A percentile compares a stretch with the other conserved stretches of the same genome.
These are phyloP conservation scores for Epichloe typhina DNA, from an alignment of 2,329 filamentous ascomycete species.

Conservation along the genomic window DNA sequence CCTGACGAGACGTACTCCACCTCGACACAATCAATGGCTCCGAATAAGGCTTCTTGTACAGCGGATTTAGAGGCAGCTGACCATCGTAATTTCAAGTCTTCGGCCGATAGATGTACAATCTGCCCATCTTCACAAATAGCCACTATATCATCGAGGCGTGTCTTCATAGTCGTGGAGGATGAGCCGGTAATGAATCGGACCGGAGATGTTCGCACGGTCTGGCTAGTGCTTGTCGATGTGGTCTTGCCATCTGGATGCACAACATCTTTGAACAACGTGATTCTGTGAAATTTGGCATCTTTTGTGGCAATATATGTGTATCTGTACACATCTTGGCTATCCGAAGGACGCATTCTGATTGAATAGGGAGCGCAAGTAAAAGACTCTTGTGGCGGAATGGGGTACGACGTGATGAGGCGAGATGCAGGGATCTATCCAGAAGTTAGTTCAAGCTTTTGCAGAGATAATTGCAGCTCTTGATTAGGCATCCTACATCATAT, in stretches of 20 bases:
- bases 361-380: slow-evolving; percentile 52
- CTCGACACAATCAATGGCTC: slow-evolving; percentile 23
- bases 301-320: slow-evolving; percentile 49
- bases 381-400: slow-evolving; percentile 49
- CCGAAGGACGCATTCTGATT: slow-evolving; percentile 36
- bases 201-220: slow-evolving; percentile 26
- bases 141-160: slow-evolving; percentile 29
- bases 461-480: too few relatives aligned
- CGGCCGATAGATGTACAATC: slow-evolving; percentile 45
- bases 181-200: slow-evolving; percentile 23
- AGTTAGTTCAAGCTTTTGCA: slow-evolving; percentile 1
- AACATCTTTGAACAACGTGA: slow-evolving; percentile 47
- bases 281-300: slow-evolving; percentile 32
- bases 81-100: slow-evolving; percentile 27
- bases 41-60: slow-evolving; percentile 22
- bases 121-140: slow-evolving; percentile 48
- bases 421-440: slow-evolving; percentile 41
- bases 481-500: slow-evolving; percentile 41
- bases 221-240: slow-evolving; percentile 34
- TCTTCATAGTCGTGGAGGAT: slow-evolving; percentile 13
- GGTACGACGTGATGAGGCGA: slow-evolving; percentile 51
- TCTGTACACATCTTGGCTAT: slow-evolving; percentile 35
- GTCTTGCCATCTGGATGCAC: slow-evolving; percentile 38
- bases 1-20: slow-evolving; percentile 38
- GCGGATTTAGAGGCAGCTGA: slow-evolving; percentile 19